These are phyloP conservation scores for Plantago major DNA, from an alignment of 257 asterid species.

Conservation along the genomic window DNA sequence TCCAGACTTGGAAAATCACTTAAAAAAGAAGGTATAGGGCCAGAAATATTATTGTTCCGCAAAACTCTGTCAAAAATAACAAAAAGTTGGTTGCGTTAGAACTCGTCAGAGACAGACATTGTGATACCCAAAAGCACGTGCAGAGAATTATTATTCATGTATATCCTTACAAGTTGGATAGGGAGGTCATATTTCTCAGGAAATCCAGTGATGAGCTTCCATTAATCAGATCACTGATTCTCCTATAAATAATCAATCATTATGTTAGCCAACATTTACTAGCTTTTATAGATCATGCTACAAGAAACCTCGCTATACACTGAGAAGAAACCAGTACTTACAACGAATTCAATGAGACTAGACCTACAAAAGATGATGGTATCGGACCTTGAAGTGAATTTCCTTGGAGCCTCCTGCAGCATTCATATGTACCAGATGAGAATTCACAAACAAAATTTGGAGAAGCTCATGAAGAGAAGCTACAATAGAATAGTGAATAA, in stretches of 20 bases:
- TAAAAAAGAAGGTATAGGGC: constrained; percentile 55
- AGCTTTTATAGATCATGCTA: constrained; percentile 31
- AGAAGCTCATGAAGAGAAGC: background rate
- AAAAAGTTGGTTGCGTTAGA: background rate
- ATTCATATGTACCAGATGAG: background rate
- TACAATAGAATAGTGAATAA: background rate
- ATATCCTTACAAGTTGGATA: constrained; percentile 55
- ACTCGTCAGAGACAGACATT: constrained; percentile 1
- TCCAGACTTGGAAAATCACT: constrained; percentile 44
- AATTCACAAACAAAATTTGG: constrained; percentile 1
- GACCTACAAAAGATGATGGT: constrained; percentile 59
- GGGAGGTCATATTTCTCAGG: constrained; percentile 40
- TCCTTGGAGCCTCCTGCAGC: constrained; percentile 73
- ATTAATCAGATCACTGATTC: constrained; percentile 70
- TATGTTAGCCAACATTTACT: background rate
- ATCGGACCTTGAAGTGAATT: constrained; percentile 74
- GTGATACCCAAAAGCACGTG: background rate
- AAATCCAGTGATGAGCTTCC: constrained; percentile 73
- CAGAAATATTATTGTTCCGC: constrained; percentile 74
- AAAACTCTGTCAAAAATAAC: constrained; percentile 44
- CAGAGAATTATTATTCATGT: constrained; percentile 6
- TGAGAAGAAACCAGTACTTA: constrained; percentile 28
- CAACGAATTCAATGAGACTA: constrained; percentile 56
- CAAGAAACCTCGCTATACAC: background rate
- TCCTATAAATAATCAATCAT: constrained; percentile 35